These are phyloP conservation scores for Orbilia oligospora DNA, from an alignment of 2,329 filamentous ascomycete species.

Conservation along the genomic window DNA sequence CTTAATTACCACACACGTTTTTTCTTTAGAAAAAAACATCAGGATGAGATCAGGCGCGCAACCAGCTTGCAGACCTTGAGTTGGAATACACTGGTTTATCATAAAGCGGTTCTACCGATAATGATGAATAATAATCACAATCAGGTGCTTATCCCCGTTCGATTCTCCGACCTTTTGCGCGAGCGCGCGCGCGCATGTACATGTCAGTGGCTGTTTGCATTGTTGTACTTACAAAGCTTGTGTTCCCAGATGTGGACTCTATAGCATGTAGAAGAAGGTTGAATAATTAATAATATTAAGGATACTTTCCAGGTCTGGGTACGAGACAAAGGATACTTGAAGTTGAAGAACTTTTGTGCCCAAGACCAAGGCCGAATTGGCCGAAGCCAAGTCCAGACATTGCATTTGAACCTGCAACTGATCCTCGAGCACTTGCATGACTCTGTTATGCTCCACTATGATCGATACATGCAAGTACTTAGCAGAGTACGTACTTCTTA, in stretches of 20 bases:
- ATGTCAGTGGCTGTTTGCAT: too few relatives aligned
- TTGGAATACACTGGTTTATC: too few relatives aligned
- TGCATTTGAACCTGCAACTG: not conserved
- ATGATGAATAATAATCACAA: slow-evolving; percentile 16
- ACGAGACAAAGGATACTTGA: too few relatives aligned
- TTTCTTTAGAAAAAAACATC: too few relatives aligned
- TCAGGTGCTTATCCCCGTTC: slow-evolving; percentile 18
- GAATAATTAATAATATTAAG: not conserved
- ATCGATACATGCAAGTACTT: not conserved
- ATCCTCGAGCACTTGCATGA: slow-evolving; percentile 15
- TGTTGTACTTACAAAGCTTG: not conserved
- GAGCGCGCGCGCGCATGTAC: too few relatives aligned
- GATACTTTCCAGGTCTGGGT: too few relatives aligned
- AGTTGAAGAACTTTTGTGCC: too few relatives aligned
- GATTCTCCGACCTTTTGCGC: slow-evolving; percentile 26
- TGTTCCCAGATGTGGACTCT: not conserved
- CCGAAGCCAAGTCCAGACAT: not conserved
- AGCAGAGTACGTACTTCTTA: too few relatives aligned
- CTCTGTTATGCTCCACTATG: too few relatives aligned
- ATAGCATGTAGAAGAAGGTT: not conserved
- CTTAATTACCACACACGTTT: too few relatives aligned
- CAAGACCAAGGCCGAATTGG: not conserved
- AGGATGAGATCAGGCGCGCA: too few relatives aligned
- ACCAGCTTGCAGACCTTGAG: too few relatives aligned
- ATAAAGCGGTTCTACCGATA: slow-evolving; percentile 1